phyloP scores from a whole-genome alignment of 2,329 filamentous ascomycete genomes.

The Diplodia scrobiculata region DNA sequence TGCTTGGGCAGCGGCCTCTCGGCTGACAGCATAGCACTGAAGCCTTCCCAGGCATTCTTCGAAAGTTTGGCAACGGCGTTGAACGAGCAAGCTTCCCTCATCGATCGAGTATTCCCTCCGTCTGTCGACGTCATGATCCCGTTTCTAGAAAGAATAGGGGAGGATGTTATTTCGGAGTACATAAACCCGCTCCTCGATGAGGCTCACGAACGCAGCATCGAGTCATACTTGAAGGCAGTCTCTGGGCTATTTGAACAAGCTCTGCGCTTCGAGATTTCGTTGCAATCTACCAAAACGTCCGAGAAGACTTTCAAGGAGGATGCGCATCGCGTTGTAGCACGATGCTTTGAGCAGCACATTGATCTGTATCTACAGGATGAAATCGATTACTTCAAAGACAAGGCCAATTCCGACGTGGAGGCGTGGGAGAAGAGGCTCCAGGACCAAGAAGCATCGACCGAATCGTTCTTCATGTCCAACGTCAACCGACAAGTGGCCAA shows the following conservation, averaged over 20 bases:
- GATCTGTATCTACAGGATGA: conserved; percentile 92
- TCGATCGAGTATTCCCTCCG: conserved; percentile 78
- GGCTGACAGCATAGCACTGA: conserved; percentile 63
- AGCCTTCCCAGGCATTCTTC: conserved; percentile 82
- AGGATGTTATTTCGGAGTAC: conserved; percentile 83
- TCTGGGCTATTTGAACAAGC: conserved; percentile 87
- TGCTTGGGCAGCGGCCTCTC: conserved; percentile 67
- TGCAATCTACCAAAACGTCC: conserved; percentile 67
- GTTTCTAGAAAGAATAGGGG: conserved; percentile 78
- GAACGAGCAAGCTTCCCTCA: conserved; percentile 78
- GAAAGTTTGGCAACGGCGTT: conserved; percentile 71
- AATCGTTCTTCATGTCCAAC: conserved; percentile 95
- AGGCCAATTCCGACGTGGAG: conserved; percentile 74
- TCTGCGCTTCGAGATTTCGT: conserved; percentile 71
- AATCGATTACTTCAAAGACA: conserved; percentile 76
- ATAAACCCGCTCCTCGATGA: conserved; percentile 84
- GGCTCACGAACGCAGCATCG: conserved; percentile 72
- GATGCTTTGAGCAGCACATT: conserved; percentile 87
- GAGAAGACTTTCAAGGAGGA: conserved; percentile 64
- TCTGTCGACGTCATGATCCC: conserved; percentile 70
- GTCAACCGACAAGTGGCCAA: conserved; percentile 94
- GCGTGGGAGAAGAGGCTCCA: conserved; percentile 90
- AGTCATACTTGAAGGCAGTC: conserved; percentile 80
- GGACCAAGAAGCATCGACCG: conserved; percentile 85
- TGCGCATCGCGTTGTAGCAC: conserved; percentile 67